Base-by-base conservation (phyloP, 192 early-diverging fungal species). In the Phlyctochytrium planicorne region DNA sequence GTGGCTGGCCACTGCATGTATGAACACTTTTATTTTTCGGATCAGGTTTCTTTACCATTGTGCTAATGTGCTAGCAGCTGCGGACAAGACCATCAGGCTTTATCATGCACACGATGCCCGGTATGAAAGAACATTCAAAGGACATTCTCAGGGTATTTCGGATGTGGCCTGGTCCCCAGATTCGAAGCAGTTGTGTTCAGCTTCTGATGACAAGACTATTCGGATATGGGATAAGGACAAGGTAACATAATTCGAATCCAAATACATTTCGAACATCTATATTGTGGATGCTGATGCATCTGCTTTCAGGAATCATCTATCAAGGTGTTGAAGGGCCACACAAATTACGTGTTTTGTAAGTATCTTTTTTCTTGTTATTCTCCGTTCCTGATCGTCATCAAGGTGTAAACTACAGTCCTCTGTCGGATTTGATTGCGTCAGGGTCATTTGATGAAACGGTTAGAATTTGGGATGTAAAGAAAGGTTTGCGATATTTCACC, bases 361-460 rank as follows among this genome's bases (percentile, higher is more conserved):
- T 6, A 47, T 20, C 40, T 47, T 6, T 47, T 47, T 20, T 47
- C 40, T 14, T 47, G 12, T 57, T 50, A 50, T 50, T n/a, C 10
- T 14, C 40, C 12, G 10, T 50, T 14, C 10, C 10, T 50, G 10
- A n/a, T 14, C 40, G 40, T 50, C 10, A 25, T 29, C 27, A 25
- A 57, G 55, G 55, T 71, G 95, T 98, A 23, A 94, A 95, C 78
- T 99, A 92, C 71, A 98, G 94, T 71, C 94, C 97, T 0, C 89
- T 90, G 59, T 91, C 91, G 14, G 96, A 92, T 62, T 74, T 98
- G 62, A 91, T 99, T 66, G 97, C 94, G 0, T 96, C 94, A 1
- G 97, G 97, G 62, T 96, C 94, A 20, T 98, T 97, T 80, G 97
- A 99, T 73, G 94, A 98, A 74, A 94, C 87, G 17, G 92, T 99